Conservation (phyloP, 1,139 yeast genomes). For the Protomyces macrosporus region DNA sequence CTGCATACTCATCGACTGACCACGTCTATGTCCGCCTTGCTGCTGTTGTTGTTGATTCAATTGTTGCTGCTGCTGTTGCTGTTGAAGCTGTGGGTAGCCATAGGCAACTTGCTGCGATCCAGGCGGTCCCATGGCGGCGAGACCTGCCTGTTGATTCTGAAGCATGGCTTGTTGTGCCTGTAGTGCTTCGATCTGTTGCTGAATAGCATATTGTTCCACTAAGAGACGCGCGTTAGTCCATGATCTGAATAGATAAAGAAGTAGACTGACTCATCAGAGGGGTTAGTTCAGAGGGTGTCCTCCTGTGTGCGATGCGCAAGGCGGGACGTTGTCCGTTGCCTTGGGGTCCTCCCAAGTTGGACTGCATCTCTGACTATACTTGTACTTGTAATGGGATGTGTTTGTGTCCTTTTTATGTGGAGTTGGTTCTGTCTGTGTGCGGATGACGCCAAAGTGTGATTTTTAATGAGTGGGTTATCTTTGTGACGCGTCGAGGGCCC, state of each 20-base stretch:
- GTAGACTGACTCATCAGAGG: constrained; percentile 24
- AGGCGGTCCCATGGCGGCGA: constrained; percentile 16
- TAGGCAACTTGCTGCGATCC: neutral
- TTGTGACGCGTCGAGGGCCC: neutral
- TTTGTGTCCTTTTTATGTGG: neutral
- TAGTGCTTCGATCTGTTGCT: constrained; percentile 23
- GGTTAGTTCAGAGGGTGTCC: constrained; percentile 25
- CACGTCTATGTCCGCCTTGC: constrained; percentile 30
- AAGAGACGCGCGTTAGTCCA: neutral
- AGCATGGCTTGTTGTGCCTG: constrained; percentile 27
- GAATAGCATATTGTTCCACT: constrained; percentile 26
- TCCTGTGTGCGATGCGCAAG: constrained; percentile 23
- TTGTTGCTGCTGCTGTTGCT: neutral
- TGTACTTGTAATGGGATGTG: neutral
- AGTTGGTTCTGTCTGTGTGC: neutral
- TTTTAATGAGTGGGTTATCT: neutral
- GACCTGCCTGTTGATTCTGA: constrained; percentile 23
- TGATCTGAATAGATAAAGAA: neutral
- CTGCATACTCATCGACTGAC: constrained; percentile 32
- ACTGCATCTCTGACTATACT: constrained; percentile 16
- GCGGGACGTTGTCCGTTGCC: constrained; percentile 6
- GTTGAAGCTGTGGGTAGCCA: neutral
- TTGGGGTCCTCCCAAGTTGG: constrained; percentile 13
- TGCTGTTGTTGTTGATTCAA: neutral
- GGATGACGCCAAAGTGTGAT: neutral